Percentiles rank a stretch among this genome's conserved stretches.
phyloP scores from a whole-genome alignment of 345 rosid species.

The Eutrema heterophyllum region DNA sequence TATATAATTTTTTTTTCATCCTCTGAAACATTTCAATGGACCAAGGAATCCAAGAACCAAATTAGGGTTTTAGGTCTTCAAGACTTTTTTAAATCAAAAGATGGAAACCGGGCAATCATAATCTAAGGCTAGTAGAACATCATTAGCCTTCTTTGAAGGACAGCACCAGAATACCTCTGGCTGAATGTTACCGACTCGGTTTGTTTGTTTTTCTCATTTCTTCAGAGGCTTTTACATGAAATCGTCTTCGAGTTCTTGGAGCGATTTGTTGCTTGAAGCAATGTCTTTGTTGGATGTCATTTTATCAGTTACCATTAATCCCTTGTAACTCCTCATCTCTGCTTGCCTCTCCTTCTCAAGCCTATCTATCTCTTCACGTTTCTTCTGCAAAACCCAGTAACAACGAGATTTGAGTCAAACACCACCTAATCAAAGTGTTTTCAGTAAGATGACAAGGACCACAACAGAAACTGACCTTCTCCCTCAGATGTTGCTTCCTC shows the following conservation, averaged over 20 bases:
- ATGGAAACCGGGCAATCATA: slow-evolving; percentile 19
- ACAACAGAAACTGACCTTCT: slow-evolving; percentile 51
- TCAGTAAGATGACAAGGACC: background rate
- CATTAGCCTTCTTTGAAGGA: slow-evolving; percentile 24
- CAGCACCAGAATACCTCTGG: slow-evolving; percentile 20
- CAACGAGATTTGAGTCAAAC: background rate
- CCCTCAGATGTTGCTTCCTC: slow-evolving; percentile 79
- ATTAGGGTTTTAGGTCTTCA: slow-evolving; percentile 13
- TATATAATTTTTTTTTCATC: background rate
- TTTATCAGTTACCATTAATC: slow-evolving; percentile 88
- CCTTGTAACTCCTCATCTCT: slow-evolving; percentile 94
- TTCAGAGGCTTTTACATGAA: slow-evolving; percentile 58
- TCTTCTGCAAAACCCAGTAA: slow-evolving; percentile 51
- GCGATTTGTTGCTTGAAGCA: slow-evolving; percentile 70
- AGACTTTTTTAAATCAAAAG: slow-evolving; percentile 15
- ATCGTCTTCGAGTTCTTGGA: slow-evolving; percentile 97
- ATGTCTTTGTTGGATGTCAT: slow-evolving; percentile 96
- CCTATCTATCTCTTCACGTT: slow-evolving; percentile 83
- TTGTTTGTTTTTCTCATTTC: slow-evolving; percentile 4
- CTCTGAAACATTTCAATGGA: slow-evolving; percentile 20
- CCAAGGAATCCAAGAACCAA: slow-evolving; percentile 12
- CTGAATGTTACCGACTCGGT: slow-evolving; percentile 12
- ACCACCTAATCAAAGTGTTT: background rate
- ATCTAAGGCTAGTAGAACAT: slow-evolving; percentile 2
- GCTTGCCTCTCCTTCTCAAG: slow-evolving; percentile 91